Percentiles rank a stretch among this genome's conserved stretches.
These are phyloP conservation scores for Metroxylon sagu DNA, from an alignment of 176 grass and related monocot genomes.

Conservation along the genomic window DNA sequence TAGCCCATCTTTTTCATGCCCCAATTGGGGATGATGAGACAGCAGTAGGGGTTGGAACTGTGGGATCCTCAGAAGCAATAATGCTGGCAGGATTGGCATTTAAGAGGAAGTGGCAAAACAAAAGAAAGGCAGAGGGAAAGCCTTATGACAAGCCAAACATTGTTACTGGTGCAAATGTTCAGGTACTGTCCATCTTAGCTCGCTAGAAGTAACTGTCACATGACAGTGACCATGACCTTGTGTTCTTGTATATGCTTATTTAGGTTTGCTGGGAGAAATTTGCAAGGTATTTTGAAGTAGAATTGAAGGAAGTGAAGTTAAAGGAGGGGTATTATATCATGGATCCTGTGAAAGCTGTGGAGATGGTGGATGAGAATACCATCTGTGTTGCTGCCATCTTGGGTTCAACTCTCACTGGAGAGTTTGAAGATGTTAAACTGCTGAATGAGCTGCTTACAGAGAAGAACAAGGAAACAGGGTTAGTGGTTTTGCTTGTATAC, in stretches of 20 bases:
- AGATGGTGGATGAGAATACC: slow-evolving; percentile 80
- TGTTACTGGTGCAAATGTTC: slow-evolving; percentile 85
- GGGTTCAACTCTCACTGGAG: slow-evolving; percentile 71
- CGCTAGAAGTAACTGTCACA: no score
- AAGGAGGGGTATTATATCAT: slow-evolving; percentile 66
- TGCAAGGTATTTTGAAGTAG: slow-evolving; percentile 76
- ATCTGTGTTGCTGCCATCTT: slow-evolving; percentile 78
- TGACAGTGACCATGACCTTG: no score
- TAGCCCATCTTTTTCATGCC: slow-evolving; percentile 65
- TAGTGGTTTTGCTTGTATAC: background rate
- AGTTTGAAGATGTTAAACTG: slow-evolving; percentile 62
- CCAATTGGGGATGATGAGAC: slow-evolving; percentile 55
- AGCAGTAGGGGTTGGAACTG: slow-evolving; percentile 53
- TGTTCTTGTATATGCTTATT: background rate
- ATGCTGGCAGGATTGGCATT: slow-evolving; percentile 81
- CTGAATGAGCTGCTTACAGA: slow-evolving; percentile 47
- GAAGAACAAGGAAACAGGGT: slow-evolving; percentile 87
- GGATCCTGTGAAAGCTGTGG: slow-evolving; percentile 75
- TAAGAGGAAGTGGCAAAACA: slow-evolving; percentile 85
- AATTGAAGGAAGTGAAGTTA: slow-evolving; percentile 75
- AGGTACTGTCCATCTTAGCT: slow-evolving; percentile 24
- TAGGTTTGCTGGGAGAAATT: slow-evolving; percentile 89
- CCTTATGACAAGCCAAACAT: slow-evolving; percentile 77
- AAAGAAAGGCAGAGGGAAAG: slow-evolving; percentile 57
- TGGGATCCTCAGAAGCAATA: slow-evolving; percentile 71